Percentiles rank a stretch among this genome's conserved stretches.
Evolutionary conservation across 2,329 filamentous ascomycete species (phyloP).

Genomic region (Trichoderma lentiforme): DNA sequence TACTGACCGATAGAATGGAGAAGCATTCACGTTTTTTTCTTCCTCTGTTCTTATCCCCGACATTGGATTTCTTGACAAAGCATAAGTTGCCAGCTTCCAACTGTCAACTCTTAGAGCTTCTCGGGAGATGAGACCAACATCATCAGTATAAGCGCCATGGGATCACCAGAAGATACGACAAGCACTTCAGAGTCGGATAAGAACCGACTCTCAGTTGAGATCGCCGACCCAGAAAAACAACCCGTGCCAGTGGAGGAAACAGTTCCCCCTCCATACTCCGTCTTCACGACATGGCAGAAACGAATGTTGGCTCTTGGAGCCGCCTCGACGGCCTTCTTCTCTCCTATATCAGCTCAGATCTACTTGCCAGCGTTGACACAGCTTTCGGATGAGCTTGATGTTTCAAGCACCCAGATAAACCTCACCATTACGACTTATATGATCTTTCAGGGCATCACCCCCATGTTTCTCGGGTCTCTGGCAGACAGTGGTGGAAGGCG

Average conservation of each 20-base stretch:
- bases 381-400: slow-evolving; percentile 46
- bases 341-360: slow-evolving; percentile 47
- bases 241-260: not conserved
- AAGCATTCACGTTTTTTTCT: not conserved
- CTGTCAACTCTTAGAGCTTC: not conserved
- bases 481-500: slow-evolving; percentile 53
- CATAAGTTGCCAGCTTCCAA: not conserved
- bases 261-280: slow-evolving; percentile 32
- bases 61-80: not conserved
- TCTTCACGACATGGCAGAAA: slow-evolving; percentile 40
- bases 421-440: slow-evolving; percentile 54
- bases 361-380: slow-evolving; percentile 53
- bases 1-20: slow-evolving; percentile 7
- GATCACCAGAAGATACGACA: not conserved
- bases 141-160: not conserved
- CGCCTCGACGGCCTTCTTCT: slow-evolving; percentile 41
- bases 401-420: slow-evolving; percentile 44
- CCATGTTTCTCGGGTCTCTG: slow-evolving; percentile 54
- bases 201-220: not conserved
- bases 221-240: slow-evolving; percentile 21
- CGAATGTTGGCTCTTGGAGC: slow-evolving; percentile 40
- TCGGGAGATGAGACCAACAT: not conserved
- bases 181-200: slow-evolving; percentile 2
- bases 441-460: slow-evolving; percentile 59
- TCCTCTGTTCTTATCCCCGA: not conserved